Base-by-base conservation (phyloP, 805 yeast species). In the Saccharomycopsis sp. region DNA sequence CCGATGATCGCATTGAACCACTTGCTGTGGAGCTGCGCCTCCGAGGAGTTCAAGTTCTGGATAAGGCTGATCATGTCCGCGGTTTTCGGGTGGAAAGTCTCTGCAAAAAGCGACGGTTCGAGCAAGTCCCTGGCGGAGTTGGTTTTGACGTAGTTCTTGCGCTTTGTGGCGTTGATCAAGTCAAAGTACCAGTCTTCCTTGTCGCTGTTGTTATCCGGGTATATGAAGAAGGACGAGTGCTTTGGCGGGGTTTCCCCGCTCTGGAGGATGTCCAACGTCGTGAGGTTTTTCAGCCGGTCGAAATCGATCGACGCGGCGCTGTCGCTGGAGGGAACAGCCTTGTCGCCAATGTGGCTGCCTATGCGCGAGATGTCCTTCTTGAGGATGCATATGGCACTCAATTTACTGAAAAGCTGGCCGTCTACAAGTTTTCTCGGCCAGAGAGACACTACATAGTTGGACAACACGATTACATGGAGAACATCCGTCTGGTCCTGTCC, bases 171-270 rank as follows among this genome's bases (percentile, higher is more conserved):
- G 57, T 85, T 76, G n/a, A 92, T 76, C 56, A 94, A 74, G 0
- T 89, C 84, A 70, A 90, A 91, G 68, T 92, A 94, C 87, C 97
- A 85, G 68, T 92, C 97, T 70, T 94, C 99, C 66, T 92, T 92
- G 52, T 86, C 91, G 57, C 79, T 79, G 63, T 91, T 89, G 53
- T 83, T 78, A 64, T 90, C 96, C 50, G 85, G 80, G 69, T 90
- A 89, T 2, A 92, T 70, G 68, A 79, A 92, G 64, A 80, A 80
- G 9, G 68, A 56, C 1, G 75, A 66, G 3, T 66, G 67, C 47
- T 66, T 68, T 20, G 79, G 78, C 2, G 76, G 71, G 0, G 23
- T 56, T 40, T 64, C 68, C 12, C 67, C 62, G 12, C 61, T 61
- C 46, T 64, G 59, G 23, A 65, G 54, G 3, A 62, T 21, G 34